Percentiles rank a stretch among this genome's conserved stretches.
These are phyloP conservation scores for Boletus sp. DNA, from an alignment of 768 basidiomycete genomes.

Conservation along the genomic window DNA sequence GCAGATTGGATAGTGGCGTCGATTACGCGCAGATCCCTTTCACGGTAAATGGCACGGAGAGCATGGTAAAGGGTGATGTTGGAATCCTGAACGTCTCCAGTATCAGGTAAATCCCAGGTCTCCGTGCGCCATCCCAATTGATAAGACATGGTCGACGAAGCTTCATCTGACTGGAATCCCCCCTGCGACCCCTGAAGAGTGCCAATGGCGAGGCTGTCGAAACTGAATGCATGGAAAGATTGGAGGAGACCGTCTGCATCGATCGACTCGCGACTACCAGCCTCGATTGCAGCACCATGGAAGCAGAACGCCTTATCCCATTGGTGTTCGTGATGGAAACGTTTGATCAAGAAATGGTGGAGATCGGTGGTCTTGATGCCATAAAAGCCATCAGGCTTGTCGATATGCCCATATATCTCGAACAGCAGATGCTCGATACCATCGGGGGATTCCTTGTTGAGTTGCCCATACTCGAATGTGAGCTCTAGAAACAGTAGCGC, in stretches of 20 bases:
- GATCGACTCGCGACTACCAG: slow-evolving; percentile 40
- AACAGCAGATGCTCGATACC: slow-evolving; percentile 73
- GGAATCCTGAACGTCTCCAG: slow-evolving; percentile 40
- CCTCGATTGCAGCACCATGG: slow-evolving; percentile 83
- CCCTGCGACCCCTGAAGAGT: slow-evolving; percentile 49
- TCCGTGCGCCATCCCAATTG: slow-evolving; percentile 92
- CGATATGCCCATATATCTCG: slow-evolving; percentile 91
- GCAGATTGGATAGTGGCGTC: slow-evolving; percentile 49
- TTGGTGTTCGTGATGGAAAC: slow-evolving; percentile 90
- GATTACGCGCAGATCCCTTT: slow-evolving; percentile 55
- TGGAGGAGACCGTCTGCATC: slow-evolving; percentile 68
- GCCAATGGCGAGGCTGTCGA: slow-evolving; percentile 80
- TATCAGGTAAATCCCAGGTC: slow-evolving; percentile 90
- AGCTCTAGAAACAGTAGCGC: slow-evolving; percentile 88
- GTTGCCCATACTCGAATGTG: slow-evolving; percentile 49
- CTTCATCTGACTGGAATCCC: slow-evolving; percentile 26
- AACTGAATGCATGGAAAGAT: slow-evolving; percentile 87
- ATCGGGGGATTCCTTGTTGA: slow-evolving; percentile 25
- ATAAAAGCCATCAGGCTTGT: slow-evolving; percentile 98
- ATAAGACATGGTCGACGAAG: slow-evolving; percentile 58
- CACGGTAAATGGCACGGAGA: slow-evolving; percentile 78
- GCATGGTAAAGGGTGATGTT: slow-evolving; percentile 72
- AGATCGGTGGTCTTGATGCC: slow-evolving; percentile 81
- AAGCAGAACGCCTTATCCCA: slow-evolving; percentile 91
- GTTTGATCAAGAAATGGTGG: slow-evolving; percentile 75